Evolutionary conservation across 1,284 basidiomycete species (phyloP).

Genomic region (Pyrrhoderma lamaoense): DNA sequence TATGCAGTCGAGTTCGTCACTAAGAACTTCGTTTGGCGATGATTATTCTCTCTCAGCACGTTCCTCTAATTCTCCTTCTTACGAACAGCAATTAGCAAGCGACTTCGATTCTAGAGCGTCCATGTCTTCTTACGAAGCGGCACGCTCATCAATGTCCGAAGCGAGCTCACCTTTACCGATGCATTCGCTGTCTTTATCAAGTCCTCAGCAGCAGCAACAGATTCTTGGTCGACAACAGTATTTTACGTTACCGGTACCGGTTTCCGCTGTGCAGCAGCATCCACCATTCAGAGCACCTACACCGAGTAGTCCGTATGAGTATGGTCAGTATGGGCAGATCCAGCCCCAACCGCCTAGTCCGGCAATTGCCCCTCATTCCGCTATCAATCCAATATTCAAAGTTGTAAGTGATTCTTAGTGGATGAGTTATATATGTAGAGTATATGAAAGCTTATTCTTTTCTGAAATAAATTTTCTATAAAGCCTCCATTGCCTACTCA

Average conservation of each 20-base stretch:
- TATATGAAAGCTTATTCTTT: not conserved
- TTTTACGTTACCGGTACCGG: conserved; percentile 37
- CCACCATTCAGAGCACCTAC: conserved; percentile 37
- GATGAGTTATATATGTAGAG: conserved; percentile 42
- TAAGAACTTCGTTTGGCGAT: conserved; percentile 60
- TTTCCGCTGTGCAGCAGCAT: conserved; percentile 40
- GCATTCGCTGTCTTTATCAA: conserved; percentile 58
- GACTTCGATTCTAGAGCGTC: conserved; percentile 73
- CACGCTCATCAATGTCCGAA: conserved; percentile 49
- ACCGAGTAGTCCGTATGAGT: conserved; percentile 26
- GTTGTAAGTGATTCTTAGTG: conserved; percentile 55
- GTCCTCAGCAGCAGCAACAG: conserved; percentile 29
- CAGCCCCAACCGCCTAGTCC: conserved; percentile 31
- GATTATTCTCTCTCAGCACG: conserved; percentile 67
- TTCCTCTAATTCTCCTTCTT: conserved; percentile 75
- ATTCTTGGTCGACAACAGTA: conserved; percentile 27
- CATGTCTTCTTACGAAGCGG: conserved; percentile 37
- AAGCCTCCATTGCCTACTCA: conserved; percentile 21
- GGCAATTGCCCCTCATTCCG: conserved; percentile 34
- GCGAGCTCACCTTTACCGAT: conserved; percentile 65
- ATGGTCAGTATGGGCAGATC: conserved; percentile 21
- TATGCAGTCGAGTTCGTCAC: conserved; percentile 69
- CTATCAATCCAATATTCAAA: conserved; percentile 87
- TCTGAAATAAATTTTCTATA: no score
- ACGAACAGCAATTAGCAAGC: conserved; percentile 73